Evolutionary conservation across 2,329 filamentous ascomycete genomes (phyloP).

Genomic region (Hypoxylon sp.): DNA sequence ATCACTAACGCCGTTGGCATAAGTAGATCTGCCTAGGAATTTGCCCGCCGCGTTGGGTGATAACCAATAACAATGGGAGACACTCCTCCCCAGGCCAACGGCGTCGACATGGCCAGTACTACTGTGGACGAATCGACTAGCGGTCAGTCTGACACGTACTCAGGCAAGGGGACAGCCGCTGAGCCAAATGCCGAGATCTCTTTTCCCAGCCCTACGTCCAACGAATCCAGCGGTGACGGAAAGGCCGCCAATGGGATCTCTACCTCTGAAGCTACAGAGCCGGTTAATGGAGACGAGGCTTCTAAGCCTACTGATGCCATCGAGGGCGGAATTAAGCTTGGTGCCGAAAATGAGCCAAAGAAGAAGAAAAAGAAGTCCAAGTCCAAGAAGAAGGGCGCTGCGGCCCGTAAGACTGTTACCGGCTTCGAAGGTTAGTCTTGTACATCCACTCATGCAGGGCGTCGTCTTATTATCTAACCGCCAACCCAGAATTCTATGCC

Average conservation of each 20-base stretch:
- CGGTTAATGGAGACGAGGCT: slow-evolving; percentile 12
- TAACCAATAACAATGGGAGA: slow-evolving; percentile 13
- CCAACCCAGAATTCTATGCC: slow-evolving; percentile 75
- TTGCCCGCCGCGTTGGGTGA: slow-evolving; percentile 22
- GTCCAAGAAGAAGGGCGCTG: slow-evolving; percentile 52
- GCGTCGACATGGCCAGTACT: slow-evolving; percentile 10
- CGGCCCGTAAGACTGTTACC: slow-evolving; percentile 64
- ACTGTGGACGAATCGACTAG: slow-evolving; percentile 19
- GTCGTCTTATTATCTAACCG: slow-evolving; percentile 32
- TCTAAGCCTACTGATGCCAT: background rate
- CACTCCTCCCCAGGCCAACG: slow-evolving; percentile 15
- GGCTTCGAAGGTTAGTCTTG: slow-evolving; percentile 76
- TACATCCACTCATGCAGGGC: slow-evolving; percentile 1
- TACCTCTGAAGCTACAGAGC: background rate
- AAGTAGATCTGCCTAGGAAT: slow-evolving; percentile 25
- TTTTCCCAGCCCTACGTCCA: slow-evolving; percentile 8
- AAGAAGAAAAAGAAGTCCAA: slow-evolving; percentile 63
- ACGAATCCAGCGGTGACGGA: slow-evolving; percentile 18
- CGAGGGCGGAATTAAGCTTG: slow-evolving; percentile 4
- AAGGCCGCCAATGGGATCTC: slow-evolving; percentile 17
- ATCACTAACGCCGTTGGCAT: slow-evolving; percentile 21
- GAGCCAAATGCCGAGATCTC: slow-evolving; percentile 11
- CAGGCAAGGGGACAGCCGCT: slow-evolving; percentile 16
- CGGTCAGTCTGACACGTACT: slow-evolving; percentile 34
- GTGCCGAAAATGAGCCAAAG: slow-evolving; percentile 25